A percentile compares a stretch with the other conserved stretches of the same genome.
Evolutionary conservation across 2,329 filamentous ascomycete species (phyloP).

Genomic region (Clonostachys solani): DNA sequence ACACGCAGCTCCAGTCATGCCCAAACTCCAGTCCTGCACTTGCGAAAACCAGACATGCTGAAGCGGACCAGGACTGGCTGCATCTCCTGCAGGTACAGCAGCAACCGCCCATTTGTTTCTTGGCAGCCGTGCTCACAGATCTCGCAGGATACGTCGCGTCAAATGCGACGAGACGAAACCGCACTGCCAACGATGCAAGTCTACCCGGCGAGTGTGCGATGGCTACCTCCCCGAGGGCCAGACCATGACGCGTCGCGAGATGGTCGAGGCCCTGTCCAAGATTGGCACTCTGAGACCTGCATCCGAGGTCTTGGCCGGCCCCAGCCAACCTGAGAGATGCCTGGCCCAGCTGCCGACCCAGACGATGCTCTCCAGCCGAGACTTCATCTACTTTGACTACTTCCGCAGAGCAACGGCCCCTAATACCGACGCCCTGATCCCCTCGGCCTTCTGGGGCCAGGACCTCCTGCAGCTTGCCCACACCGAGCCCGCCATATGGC

Average conservation of each 20-base stretch:
- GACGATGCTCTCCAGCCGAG: slow-evolving; percentile 1
- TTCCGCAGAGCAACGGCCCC: slow-evolving; percentile 23
- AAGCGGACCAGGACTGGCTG: neutral
- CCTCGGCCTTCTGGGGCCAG: slow-evolving; percentile 23
- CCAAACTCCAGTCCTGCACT: no score
- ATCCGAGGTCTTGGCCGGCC: no score
- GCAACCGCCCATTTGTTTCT: neutral
- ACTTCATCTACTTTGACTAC: slow-evolving; percentile 21
- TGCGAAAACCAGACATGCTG: neutral
- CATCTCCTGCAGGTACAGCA: slow-evolving; percentile 1
- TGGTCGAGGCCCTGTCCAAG: neutral
- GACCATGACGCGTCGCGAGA: neutral
- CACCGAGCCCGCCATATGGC: slow-evolving; percentile 26
- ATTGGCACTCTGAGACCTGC: no score
- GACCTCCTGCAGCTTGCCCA: slow-evolving; percentile 25
- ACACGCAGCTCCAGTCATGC: no score
- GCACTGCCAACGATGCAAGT: slow-evolving; percentile 10
- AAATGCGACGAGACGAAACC: slow-evolving; percentile 30
- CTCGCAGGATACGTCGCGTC: slow-evolving; percentile 26
- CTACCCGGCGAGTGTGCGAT: neutral
- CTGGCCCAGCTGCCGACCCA: no score
- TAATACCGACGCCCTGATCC: slow-evolving; percentile 16
- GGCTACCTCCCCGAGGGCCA: neutral
- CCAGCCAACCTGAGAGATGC: no score
- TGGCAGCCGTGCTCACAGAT: slow-evolving; percentile 6